Evolutionary conservation across 192 early-diverging fungal species (phyloP).

Genomic region (Backusella tuberculispora): DNA sequence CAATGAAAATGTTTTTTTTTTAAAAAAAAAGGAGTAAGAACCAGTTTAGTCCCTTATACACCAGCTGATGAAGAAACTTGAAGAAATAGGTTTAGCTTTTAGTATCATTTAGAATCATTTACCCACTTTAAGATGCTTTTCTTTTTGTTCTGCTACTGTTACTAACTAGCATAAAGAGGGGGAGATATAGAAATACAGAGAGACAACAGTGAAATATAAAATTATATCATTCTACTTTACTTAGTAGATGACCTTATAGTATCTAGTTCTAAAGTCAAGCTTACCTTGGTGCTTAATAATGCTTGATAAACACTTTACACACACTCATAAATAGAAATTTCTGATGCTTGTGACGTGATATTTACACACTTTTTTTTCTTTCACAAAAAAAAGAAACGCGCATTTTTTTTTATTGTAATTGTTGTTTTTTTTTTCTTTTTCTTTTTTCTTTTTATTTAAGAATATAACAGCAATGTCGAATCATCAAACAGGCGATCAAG

Average conservation of each 20-base stretch:
- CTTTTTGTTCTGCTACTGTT: not conserved
- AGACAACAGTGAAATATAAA: not conserved
- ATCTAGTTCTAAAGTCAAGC: no score
- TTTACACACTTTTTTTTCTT: not conserved
- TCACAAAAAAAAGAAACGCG: conserved; percentile 1
- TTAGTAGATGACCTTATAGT: not conserved
- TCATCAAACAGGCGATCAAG: conserved; percentile 19
- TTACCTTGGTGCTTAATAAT: not conserved
- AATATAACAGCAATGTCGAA: conserved; percentile 5
- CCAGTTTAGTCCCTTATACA: no score
- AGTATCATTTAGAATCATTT: no score
- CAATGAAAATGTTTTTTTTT: no score
- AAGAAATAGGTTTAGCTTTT: no score
- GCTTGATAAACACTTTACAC: no score
- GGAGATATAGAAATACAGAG: not conserved
- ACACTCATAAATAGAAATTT: not conserved
- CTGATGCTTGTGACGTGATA: not conserved
- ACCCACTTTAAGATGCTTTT: no score
- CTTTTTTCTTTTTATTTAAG: not conserved
- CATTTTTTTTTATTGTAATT: conserved; percentile 3
- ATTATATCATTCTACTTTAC: not conserved
- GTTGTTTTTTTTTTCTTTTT: conserved; percentile 2
- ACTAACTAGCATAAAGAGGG: not conserved
- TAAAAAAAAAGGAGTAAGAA: no score
- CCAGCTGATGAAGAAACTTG: no score